Evolutionary conservation across 371 early-diverging fungal species (phyloP).

Genomic region (Rhizomucor pusillus): DNA sequence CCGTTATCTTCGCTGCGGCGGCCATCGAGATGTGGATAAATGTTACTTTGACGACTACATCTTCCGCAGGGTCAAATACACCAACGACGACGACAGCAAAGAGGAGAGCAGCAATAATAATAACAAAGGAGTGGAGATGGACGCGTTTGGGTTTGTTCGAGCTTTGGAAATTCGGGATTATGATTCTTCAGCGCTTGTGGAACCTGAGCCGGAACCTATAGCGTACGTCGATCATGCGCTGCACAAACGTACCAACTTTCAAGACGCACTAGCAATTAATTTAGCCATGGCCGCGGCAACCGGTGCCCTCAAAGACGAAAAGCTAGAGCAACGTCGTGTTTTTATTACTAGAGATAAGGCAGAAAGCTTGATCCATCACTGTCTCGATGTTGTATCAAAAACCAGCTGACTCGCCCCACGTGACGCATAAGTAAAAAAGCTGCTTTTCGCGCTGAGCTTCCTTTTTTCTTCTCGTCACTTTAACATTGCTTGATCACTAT

Average conservation of each 20-base stretch:
- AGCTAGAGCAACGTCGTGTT: slow-evolving; percentile 14
- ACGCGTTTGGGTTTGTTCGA: slow-evolving; percentile 19
- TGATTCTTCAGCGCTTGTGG: neutral
- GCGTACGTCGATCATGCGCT: slow-evolving; percentile 25
- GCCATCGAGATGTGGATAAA: neutral
- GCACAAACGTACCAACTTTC: slow-evolving; percentile 21
- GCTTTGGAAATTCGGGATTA: slow-evolving; percentile 1
- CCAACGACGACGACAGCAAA: slow-evolving; percentile 12
- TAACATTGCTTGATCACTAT: slow-evolving; percentile 12
- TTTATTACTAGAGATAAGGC: slow-evolving; percentile 30
- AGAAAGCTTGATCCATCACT: slow-evolving; percentile 29
- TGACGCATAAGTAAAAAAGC: neutral
- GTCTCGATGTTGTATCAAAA: slow-evolving; percentile 7
- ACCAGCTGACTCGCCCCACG: neutral
- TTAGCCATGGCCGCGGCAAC: slow-evolving; percentile 26
- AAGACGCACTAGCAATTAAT: slow-evolving; percentile 19
- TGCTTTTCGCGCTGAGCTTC: slow-evolving; percentile 7
- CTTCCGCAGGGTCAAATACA: slow-evolving; percentile 22
- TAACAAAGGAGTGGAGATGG: slow-evolving; percentile 7
- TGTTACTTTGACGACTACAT: slow-evolving; percentile 40
- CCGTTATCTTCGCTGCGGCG: slow-evolving; percentile 11
- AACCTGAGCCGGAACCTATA: slow-evolving; percentile 14
- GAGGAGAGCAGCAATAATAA: neutral
- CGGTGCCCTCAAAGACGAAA: slow-evolving; percentile 19
- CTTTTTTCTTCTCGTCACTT: slow-evolving; percentile 8